Conservation (phyloP, 2,329 filamentous ascomycete genomes). For the Ambrosiella cleistominuta region DNA sequence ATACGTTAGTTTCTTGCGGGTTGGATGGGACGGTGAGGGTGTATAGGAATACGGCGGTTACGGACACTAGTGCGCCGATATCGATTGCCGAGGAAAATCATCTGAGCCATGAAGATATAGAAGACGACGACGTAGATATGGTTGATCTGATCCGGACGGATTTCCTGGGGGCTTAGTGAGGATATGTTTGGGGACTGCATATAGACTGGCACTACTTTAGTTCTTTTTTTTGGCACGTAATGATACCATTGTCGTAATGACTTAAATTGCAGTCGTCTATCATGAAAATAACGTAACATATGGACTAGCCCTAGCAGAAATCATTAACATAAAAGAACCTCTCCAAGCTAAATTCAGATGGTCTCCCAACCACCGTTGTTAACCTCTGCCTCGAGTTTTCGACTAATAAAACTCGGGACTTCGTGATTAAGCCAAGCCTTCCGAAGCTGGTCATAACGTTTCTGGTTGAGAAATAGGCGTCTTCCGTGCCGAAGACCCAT, state of each 20-base stretch:
- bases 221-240: too few relatives aligned
- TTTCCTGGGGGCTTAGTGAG: neutral
- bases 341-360: constrained; percentile 21
- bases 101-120: neutral
- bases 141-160: constrained; percentile 2
- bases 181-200: neutral
- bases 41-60: constrained; percentile 21
- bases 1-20: constrained; percentile 39
- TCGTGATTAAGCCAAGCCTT: constrained; percentile 76
- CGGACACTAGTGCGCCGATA: neutral
- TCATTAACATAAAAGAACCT: neutral
- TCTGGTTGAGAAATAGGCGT: constrained; percentile 84
- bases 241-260: too few relatives aligned
- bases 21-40: constrained; percentile 36
- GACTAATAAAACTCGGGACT: constrained; percentile 73
- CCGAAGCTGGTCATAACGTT: constrained; percentile 75
- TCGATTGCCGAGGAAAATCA: neutral
- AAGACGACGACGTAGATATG: constrained; percentile 9
- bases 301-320: neutral
- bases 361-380: constrained; percentile 98
- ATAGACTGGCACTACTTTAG: neutral
- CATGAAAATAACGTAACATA: too few relatives aligned
- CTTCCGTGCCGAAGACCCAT: constrained; percentile 74
- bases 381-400: constrained; percentile 83
- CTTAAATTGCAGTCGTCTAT: too few relatives aligned